Evolutionary conservation across 495 filamentous ascomycete species (phyloP).

Genomic region (Hypoxylon rickii): DNA sequence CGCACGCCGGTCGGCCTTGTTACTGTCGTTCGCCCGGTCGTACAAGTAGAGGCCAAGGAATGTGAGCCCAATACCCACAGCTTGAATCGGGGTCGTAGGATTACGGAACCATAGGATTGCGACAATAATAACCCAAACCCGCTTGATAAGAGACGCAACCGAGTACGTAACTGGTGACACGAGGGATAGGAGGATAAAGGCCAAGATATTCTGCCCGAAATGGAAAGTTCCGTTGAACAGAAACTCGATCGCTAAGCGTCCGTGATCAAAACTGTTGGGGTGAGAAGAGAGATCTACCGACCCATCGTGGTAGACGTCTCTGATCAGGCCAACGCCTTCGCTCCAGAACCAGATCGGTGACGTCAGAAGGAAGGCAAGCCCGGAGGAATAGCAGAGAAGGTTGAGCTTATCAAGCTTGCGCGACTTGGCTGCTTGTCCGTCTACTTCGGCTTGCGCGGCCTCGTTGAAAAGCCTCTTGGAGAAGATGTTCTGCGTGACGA

Average conservation of each 20-base stretch:
- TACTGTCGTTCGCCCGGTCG: conserved; percentile 85
- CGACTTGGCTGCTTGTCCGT: conserved; percentile 58
- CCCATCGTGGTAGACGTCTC: conserved; percentile 73
- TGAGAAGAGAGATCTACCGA: conserved; percentile 61
- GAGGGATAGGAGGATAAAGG: conserved; percentile 88
- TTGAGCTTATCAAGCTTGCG: conserved; percentile 96
- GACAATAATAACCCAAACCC: conserved; percentile 94
- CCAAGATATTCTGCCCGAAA: conserved; percentile 94
- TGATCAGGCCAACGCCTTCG: conserved; percentile 77
- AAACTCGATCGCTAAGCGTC: conserved; percentile 78
- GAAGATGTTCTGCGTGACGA: conserved; percentile 98
- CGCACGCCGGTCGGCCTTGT: conserved; percentile 76
- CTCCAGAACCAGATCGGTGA: conserved; percentile 92
- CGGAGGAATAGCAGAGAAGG: conserved; percentile 92
- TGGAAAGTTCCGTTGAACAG: conserved; percentile 97
- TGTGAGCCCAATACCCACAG: conserved; percentile 81
- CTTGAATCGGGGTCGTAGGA: conserved; percentile 80
- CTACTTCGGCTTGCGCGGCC: conserved; percentile 76
- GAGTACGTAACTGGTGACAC: conserved; percentile 97
- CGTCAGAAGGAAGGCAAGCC: conserved; percentile 86
- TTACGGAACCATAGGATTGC: conserved; percentile 97
- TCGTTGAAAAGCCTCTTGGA: conserved; percentile 99
- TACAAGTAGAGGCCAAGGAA: conserved; percentile 96
- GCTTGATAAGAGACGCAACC: conserved; percentile 91
- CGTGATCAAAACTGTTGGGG: conserved; percentile 77